A percentile compares a stretch with the other conserved stretches of the same genome.
Evolutionary conservation across 208 protist genomes (phyloP).

Genomic region (Plasmodiophora brassicae): DNA sequence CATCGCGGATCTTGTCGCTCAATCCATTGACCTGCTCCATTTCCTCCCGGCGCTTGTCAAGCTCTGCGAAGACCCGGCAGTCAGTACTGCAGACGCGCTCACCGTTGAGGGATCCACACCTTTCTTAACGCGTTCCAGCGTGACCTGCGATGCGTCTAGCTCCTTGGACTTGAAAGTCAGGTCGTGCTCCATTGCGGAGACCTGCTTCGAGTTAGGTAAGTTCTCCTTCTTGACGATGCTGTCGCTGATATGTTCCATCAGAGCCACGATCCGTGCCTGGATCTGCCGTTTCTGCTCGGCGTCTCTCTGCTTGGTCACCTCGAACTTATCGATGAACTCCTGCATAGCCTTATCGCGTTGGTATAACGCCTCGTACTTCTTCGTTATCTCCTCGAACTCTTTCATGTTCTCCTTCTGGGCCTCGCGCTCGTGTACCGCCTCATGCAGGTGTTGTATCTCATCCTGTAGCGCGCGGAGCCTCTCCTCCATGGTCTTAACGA

Average conservation of each 20-base stretch:
- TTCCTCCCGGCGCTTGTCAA: neutral
- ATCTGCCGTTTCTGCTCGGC: neutral
- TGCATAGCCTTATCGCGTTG: constrained; percentile 30
- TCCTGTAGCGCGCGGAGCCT: neutral
- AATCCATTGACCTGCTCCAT: neutral
- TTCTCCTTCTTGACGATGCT: constrained; percentile 21
- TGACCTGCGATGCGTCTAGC: neutral
- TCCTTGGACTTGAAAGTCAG: constrained; percentile 30
- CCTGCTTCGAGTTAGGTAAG: neutral
- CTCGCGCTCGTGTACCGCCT: neutral
- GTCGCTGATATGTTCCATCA: constrained; percentile 22
- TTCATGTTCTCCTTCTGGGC: constrained; percentile 33
- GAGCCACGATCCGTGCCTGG: constrained; percentile 14
- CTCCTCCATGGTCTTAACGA: constrained; percentile 11
- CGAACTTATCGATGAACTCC: constrained; percentile 39
- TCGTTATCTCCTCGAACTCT: constrained; percentile 19
- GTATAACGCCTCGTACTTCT: constrained; percentile 33
- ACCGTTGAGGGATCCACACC: neutral
- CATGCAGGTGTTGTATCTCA: neutral
- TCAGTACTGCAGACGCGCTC: neutral
- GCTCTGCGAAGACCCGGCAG: neutral
- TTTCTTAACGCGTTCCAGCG: neutral
- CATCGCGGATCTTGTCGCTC: neutral
- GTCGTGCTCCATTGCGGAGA: neutral
- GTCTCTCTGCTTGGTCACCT: neutral